Evolutionary conservation across 1,284 basidiomycete genomes (phyloP), one percentile per base, ranked within the genome.

Genomic region (Tremellales sp.): DNA sequence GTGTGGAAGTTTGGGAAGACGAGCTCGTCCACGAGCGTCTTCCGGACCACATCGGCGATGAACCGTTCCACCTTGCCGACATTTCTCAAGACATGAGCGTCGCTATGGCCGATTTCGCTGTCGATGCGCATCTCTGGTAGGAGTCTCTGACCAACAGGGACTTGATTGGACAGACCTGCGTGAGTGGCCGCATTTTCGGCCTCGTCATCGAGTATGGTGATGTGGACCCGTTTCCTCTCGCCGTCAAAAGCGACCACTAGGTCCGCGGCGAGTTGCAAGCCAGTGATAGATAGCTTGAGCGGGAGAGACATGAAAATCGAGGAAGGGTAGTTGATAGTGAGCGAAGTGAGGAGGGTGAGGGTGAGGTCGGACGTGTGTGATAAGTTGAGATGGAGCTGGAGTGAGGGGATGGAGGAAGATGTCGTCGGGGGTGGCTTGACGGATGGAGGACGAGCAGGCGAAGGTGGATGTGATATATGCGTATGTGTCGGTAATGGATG

Each of bases 61-160:
- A 98, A 98, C 49, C 86, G 80, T 74, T 98, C 96, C 27, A 99
- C 89, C 57, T 96, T 85, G 3, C 89, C 92, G 17, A 98, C 96
- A 60, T 99, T 98, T 70, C 91, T 88, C 60, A 99, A 72, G 2
- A 96, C 89, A 76, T 97, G 93, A 60, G 93, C 96, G 68, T 97
- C 92, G 24, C 86, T 79, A 77, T 97, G 89, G 1, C 96, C 96
- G 45, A 99, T 94, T 75, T 96, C 90, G 66, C 86, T 90, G 73
- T 99, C 94, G 67, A 99, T 92, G 60, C 85, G 82, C 49, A 97
- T 86, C n/a, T 83, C 82, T 0, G 89, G 89, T n/a, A 99, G 76
- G 24, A 99, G 76, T 22, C 88, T 81, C 62, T 88, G 83, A 0
- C 92, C 94, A 2, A 89, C 79, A 0, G 88, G 68, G 13, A 67